A percentile compares a stretch with the other conserved stretches of the same genome.
These are phyloP conservation scores for Ceriops zippeliana DNA, from an alignment of 345 rosid species.

Conservation along the genomic window DNA sequence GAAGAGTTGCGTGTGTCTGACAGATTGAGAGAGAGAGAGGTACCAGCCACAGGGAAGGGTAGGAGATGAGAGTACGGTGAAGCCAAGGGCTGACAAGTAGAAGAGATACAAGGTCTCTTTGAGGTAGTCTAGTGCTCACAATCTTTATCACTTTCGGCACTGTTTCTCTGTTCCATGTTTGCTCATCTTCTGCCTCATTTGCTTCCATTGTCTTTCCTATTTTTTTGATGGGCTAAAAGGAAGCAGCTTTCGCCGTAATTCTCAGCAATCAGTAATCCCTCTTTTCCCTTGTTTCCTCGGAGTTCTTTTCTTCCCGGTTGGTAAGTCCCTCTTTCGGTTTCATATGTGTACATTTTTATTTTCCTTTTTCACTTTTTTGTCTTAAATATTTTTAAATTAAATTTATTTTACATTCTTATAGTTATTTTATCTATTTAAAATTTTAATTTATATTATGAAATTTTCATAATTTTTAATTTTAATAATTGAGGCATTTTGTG, in stretches of 20 bases:
- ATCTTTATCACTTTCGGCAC: slow-evolving; percentile 66
- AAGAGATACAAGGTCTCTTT: slow-evolving; percentile 62
- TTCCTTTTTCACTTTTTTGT: too few species aligned
- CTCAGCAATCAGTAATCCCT: not conserved
- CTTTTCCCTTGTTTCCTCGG: not conserved
- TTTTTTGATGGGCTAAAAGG: not conserved
- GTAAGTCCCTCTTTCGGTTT: too few species aligned
- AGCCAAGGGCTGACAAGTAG: slow-evolving; percentile 72
- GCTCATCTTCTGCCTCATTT: slow-evolving; percentile 23
- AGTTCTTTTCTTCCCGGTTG: not conserved
- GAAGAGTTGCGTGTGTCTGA: not conserved
- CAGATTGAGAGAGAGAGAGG: slow-evolving; percentile 3
- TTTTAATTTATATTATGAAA: too few species aligned
- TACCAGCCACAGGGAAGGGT: slow-evolving; percentile 73
- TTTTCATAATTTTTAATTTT: too few species aligned
- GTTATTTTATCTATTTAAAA: too few species aligned
- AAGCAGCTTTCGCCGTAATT: too few species aligned
- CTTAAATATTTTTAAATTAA: too few species aligned
- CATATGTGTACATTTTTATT: too few species aligned
- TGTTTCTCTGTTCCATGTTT: slow-evolving; percentile 65
- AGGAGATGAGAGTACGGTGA: slow-evolving; percentile 54
- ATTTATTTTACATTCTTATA: too few species aligned
- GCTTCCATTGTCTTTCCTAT: slow-evolving; percentile 25
- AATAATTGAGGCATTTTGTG: too few species aligned
- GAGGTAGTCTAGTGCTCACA: slow-evolving; percentile 63